phyloP scores from a whole-genome alignment of 2,329 filamentous ascomycete genomes.

The Pestalotiopsis fici region DNA sequence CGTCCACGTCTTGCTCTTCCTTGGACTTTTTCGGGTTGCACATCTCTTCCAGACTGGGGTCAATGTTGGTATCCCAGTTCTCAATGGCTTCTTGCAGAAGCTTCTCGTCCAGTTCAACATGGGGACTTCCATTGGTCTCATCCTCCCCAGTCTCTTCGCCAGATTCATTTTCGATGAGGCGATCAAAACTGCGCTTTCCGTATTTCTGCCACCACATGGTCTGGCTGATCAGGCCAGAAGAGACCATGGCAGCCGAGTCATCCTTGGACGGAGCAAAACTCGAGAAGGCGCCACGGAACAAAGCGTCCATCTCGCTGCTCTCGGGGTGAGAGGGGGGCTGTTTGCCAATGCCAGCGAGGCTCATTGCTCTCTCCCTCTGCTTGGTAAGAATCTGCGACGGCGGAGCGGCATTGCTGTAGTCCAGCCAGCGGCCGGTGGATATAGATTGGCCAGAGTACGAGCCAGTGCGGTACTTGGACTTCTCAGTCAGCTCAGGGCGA shows the following conservation, averaged over 20 bases:
- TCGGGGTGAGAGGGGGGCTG: slow-evolving; percentile 57
- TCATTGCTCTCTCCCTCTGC: slow-evolving; percentile 72
- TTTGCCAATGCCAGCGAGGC: slow-evolving; percentile 58
- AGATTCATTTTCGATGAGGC: slow-evolving; percentile 57
- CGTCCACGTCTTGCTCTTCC: slow-evolving; percentile 64
- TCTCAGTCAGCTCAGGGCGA: slow-evolving; percentile 55
- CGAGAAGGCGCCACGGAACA: slow-evolving; percentile 78
- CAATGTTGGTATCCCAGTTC: slow-evolving; percentile 60
- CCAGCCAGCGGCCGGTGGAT: slow-evolving; percentile 68
- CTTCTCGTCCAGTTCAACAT: slow-evolving; percentile 46
- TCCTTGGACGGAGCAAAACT: slow-evolving; percentile 79
- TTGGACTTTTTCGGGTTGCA: slow-evolving; percentile 50
- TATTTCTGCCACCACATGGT: slow-evolving; percentile 75
- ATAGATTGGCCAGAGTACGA: slow-evolving; percentile 69
- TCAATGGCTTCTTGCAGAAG: slow-evolving; percentile 56
- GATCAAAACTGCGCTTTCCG: slow-evolving; percentile 66
- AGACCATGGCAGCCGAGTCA: slow-evolving; percentile 69
- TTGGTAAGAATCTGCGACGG: slow-evolving; percentile 58
- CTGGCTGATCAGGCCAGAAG: slow-evolving; percentile 66
- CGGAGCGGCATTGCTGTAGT: slow-evolving; percentile 66
- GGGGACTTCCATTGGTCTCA: slow-evolving; percentile 30
- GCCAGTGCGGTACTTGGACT: slow-evolving; percentile 52
- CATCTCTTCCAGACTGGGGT: slow-evolving; percentile 57
- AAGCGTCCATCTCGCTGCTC: slow-evolving; percentile 68
- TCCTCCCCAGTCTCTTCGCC: slow-evolving; percentile 33